Base-by-base conservation (phyloP, 495 filamentous ascomycete genomes). In the Xylaria grammica region DNA sequence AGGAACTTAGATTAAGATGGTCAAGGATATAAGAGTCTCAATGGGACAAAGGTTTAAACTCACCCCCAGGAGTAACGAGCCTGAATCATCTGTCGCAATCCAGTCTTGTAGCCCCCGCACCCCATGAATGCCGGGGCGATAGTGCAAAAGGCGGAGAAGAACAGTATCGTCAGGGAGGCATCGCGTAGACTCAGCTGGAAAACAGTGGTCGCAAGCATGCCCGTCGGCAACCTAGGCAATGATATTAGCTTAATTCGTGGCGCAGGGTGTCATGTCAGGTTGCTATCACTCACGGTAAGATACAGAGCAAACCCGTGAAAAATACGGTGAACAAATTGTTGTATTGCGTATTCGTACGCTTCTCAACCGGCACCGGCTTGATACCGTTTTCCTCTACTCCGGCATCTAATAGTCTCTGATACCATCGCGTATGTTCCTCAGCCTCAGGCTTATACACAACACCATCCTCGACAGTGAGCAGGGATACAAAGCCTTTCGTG, bases 51-150 rank as follows among this genome's bases (percentile, higher is more conserved):
- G 62, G 9, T 34, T 24, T 36, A 65, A 20, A 53, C 75, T 60
- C 49, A 85, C 75, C 84, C 84, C 29, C 86, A 86, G 15, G 80
- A 81, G 62, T 84, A 86, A 38, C 84, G 75, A 11, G 82, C 82
- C 61, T 83, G 77, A 3, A 86, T 79, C 67, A 86, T 80, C 74
- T 86, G 84, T n/a, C 84, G 74, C 67, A 86, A 67, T 4, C 84
- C 84, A 9, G 83, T 86, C 7, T 78, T 68, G 42, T 81, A 76
- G 9, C 81, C 83, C 34, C 79, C 80, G 26, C 81, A 82, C 27
- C 79, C 79, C 70, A 86, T 81, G 66, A 84, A 86, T 11, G 82
- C 83, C 4, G 82, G 80, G 0, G 82, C 82, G 27, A 84, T 66
- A 2, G 79, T 79, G 34, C 77, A 82, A 15, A 85, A 71, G 54